These are phyloP conservation scores for Fallopia convolvulus DNA, from an alignment of 148 eudicot genomes.

Conservation along the genomic window DNA sequence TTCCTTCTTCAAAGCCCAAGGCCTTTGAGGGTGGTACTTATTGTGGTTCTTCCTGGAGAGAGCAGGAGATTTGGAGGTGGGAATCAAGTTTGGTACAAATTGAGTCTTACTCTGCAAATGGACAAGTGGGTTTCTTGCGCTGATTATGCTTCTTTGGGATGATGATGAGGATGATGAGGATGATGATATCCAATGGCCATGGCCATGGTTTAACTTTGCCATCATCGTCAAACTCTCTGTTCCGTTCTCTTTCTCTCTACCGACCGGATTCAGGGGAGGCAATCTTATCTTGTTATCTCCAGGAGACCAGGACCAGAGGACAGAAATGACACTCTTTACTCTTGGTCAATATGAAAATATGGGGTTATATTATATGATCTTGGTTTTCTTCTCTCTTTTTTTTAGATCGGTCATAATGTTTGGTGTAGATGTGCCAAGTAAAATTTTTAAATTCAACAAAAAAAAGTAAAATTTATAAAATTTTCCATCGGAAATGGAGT, in stretches of 20 bases:
- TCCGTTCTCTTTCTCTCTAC: background rate
- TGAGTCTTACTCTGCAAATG: background rate
- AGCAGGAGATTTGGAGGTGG: background rate
- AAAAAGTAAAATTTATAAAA: too few relatives aligned
- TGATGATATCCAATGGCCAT: background rate
- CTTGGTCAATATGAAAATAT: too few relatives aligned
- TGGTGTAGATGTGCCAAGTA: too few relatives aligned
- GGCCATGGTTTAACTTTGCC: background rate
- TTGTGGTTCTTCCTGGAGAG: background rate
- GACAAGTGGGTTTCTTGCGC: background rate
- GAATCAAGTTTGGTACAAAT: background rate
- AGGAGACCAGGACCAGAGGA: constrained; percentile 2
- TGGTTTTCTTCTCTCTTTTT: too few relatives aligned
- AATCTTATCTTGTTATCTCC: constrained; percentile 1
- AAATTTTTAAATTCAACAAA: too few relatives aligned
- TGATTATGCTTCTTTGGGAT: background rate
- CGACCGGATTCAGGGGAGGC: background rate
- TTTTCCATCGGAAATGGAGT: too few relatives aligned
- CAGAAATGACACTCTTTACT: background rate
- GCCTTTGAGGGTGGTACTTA: background rate
- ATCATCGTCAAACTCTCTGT: background rate
- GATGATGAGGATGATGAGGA: background rate
- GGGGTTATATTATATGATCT: too few relatives aligned
- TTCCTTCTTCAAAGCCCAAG: constrained; percentile 23
- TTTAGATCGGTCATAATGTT: too few relatives aligned